Evolutionary conservation across 2,329 filamentous ascomycete species (phyloP).

Genomic region (Verticillium dahliae): DNA sequence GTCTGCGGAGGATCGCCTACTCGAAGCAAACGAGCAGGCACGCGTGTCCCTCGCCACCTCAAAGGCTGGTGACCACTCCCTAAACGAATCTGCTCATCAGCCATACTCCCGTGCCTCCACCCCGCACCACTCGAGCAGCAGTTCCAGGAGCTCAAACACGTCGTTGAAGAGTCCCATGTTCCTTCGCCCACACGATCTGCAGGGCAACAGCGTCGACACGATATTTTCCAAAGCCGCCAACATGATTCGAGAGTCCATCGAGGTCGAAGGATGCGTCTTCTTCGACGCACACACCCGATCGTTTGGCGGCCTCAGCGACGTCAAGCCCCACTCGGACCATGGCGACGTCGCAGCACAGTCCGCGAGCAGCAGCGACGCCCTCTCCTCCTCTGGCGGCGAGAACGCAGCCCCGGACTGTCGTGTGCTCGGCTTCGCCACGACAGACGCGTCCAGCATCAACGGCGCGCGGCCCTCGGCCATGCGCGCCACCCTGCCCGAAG

Average conservation of each 20-base stretch:
- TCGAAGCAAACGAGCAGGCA: not conserved
- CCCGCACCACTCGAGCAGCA: not conserved
- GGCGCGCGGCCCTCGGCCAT: not conserved
- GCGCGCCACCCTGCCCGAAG: slow-evolving; percentile 24
- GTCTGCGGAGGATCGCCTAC: not conserved
- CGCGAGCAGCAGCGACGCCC: slow-evolving; percentile 15
- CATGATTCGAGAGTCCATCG: slow-evolving; percentile 33
- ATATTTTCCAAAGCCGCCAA: slow-evolving; percentile 37
- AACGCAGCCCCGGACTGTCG: slow-evolving; percentile 10
- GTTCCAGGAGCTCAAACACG: not conserved
- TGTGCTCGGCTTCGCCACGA: not conserved
- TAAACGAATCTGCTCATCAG: not conserved
- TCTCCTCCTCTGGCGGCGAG: slow-evolving; percentile 25
- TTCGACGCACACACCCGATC: slow-evolving; percentile 15
- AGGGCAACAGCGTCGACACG: slow-evolving; percentile 1
- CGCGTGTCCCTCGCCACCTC: not conserved
- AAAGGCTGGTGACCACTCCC: not conserved
- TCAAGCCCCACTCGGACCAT: not conserved
- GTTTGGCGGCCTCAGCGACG: slow-evolving; percentile 17
- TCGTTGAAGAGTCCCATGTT: not conserved
- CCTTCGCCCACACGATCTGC: not conserved
- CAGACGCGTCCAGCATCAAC: not conserved
- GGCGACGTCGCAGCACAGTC: slow-evolving; percentile 3
- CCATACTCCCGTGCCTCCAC: slow-evolving; percentile 3
- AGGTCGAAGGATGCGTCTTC: slow-evolving; percentile 16